phyloP scores from a whole-genome alignment of 371 early-diverging fungal genomes.

The Dichotomocladium elegans region DNA sequence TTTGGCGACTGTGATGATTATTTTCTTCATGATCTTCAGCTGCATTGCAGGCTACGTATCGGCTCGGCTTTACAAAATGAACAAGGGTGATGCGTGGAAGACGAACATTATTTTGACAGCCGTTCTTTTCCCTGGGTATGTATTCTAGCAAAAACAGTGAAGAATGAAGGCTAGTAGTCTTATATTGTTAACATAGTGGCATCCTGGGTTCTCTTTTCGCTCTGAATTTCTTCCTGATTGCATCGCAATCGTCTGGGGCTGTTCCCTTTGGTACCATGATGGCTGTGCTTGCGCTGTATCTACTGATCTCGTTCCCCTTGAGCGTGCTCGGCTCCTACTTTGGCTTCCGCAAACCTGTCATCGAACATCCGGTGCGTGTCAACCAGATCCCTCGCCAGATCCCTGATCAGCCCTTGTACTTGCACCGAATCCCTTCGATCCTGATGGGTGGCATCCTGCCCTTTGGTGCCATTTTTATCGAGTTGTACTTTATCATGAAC shows the following conservation, averaged over 20 bases:
- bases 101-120: conserved; percentile 79
- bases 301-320: conserved; percentile 82
- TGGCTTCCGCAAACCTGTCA: conserved; percentile 81
- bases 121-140: conserved; percentile 78
- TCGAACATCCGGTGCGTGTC: conserved; percentile 86
- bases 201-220: conserved; percentile 67
- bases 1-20: conserved; percentile 82
- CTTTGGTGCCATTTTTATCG: conserved; percentile 88
- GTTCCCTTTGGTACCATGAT: conserved; percentile 93
- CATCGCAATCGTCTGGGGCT: conserved; percentile 84
- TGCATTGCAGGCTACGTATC: conserved; percentile 87
- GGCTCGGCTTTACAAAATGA: conserved; percentile 90
- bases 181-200: conserved; percentile 27
- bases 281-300: conserved; percentile 83
- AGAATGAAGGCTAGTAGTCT: not conserved
- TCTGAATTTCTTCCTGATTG: conserved; percentile 89
- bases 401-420: conserved; percentile 76
- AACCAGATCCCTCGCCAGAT: conserved; percentile 92
- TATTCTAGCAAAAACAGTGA: not conserved
- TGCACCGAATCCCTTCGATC: conserved; percentile 68
- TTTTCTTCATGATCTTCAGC: conserved; percentile 86
- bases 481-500: conserved; percentile 85
- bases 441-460: conserved; percentile 85
- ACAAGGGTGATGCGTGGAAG: conserved; percentile 86
- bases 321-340: conserved; percentile 88